Base-by-base conservation (phyloP, 2,329 filamentous ascomycete genomes). In the Pestalotiopsis fici region DNA sequence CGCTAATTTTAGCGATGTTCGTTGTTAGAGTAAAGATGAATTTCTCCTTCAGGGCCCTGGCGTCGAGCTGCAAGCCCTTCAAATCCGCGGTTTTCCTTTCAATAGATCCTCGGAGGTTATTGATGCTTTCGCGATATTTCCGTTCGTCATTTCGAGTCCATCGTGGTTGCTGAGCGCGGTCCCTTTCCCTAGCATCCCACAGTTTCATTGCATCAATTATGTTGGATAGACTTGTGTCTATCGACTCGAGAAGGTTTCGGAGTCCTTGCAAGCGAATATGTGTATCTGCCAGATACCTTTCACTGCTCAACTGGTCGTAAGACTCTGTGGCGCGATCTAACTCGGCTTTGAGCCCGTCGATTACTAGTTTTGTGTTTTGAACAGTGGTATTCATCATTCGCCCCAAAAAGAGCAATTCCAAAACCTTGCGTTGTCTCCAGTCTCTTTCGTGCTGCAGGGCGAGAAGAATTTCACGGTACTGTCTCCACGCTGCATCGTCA, bases 81-180 rank as follows among this genome's bases (percentile, higher is more conserved):
- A 70, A 35, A n/a, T 67, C 57, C 35, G 35, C 9, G 1, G 61
- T 50, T 23, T 64, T 35, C 27, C 64, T 67, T 13, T 69, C 64
- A 4, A 31, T 65, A 3, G 63, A 23, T 2, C 56, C n/a, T 3
- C 43, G 66, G 5, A 61, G 35, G 37, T 68, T 69, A 21, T 64
- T 71, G 54, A 72, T 67, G 9, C 18, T 47, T 2, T 55, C 66
- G 9, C 72, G 69, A 25, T 79, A 77, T 63, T 76, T 77, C 21
- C 72, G 68, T 65, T 79, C 76, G 43, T 78, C 76, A 11, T 71
- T 74, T 0, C 70, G 70, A 0, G 76, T 78, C 78, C 77, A 79
- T 2, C 77, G 73, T 0, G 76, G 77, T 31, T 67, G 65, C 62
- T 75, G 73, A 57, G 64, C 73, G 2, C 74, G 73, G 0, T 74